Evolutionary conservation across 1,284 basidiomycete genomes (phyloP).

Genomic region (Pseudozyma thailandica): DNA sequence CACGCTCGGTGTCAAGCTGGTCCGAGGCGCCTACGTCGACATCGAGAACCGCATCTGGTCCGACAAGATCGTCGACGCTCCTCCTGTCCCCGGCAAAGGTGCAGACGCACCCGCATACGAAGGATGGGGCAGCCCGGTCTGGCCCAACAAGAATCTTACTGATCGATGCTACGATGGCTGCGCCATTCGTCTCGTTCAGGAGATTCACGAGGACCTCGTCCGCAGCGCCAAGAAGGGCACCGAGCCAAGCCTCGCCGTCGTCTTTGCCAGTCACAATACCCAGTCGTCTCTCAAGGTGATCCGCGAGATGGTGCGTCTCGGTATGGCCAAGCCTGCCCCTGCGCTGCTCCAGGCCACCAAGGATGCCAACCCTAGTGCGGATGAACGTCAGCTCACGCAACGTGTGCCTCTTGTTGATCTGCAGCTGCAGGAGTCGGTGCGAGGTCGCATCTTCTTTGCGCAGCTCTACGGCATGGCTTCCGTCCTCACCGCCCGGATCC

Average conservation of each 20-base stretch:
- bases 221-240: slow-evolving; percentile 29
- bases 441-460: slow-evolving; percentile 79
- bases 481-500: slow-evolving; percentile 79
- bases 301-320: slow-evolving; percentile 73
- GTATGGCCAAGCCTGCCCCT: slow-evolving; percentile 71
- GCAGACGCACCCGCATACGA: slow-evolving; percentile 33
- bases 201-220: slow-evolving; percentile 70
- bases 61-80: slow-evolving; percentile 54
- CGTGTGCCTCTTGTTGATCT: slow-evolving; percentile 40
- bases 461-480: slow-evolving; percentile 85
- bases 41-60: slow-evolving; percentile 73
- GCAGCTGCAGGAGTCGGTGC: slow-evolving; percentile 72
- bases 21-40: slow-evolving; percentile 90
- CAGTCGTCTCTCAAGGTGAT: slow-evolving; percentile 75
- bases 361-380: slow-evolving; percentile 10
- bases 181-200: slow-evolving; percentile 74
- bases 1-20: slow-evolving; percentile 89
- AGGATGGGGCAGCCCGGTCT: slow-evolving; percentile 69
- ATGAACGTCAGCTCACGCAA: slow-evolving; percentile 10
- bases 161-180: slow-evolving; percentile 83
- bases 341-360: slow-evolving; percentile 34
- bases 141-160: slow-evolving; percentile 74
- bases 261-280: slow-evolving; percentile 90
- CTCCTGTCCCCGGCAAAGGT: slow-evolving; percentile 52
- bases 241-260: slow-evolving; percentile 74